A percentile compares a stretch with the other conserved stretches of the same genome.
These are phyloP conservation scores for Capsicum rhomboideum DNA, from an alignment of 257 asterid species.

Conservation along the genomic window DNA sequence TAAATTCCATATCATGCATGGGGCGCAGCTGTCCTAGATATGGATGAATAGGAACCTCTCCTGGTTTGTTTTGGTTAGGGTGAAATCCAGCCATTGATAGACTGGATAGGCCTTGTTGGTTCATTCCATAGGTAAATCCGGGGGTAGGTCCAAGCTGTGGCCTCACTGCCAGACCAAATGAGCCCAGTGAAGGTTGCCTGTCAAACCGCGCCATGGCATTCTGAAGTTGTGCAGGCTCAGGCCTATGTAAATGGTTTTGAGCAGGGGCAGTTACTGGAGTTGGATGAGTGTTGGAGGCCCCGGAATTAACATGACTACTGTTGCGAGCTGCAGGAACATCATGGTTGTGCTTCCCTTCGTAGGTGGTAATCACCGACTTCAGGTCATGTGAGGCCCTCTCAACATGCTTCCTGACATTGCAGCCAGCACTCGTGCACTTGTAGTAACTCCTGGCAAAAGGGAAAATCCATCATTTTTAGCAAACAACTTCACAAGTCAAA, in stretches of 20 bases:
- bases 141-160: slow-evolving; percentile 39
- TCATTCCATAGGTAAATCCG: slow-evolving; percentile 43
- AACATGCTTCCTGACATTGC: slow-evolving; percentile 74
- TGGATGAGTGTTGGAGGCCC: slow-evolving; percentile 9
- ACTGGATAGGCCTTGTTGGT: slow-evolving; percentile 32
- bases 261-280: slow-evolving; percentile 19
- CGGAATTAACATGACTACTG: slow-evolving; percentile 47
- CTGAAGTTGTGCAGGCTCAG: slow-evolving; percentile 47
- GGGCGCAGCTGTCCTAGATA: slow-evolving; percentile 35
- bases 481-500: neutral
- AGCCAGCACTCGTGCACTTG: slow-evolving; percentile 78
- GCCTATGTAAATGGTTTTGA: slow-evolving; percentile 32
- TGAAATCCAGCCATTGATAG: slow-evolving; percentile 38
- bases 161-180: slow-evolving; percentile 33
- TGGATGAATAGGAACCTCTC: slow-evolving; percentile 25
- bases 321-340: slow-evolving; percentile 82
- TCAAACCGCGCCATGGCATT: slow-evolving; percentile 33
- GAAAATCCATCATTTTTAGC: neutral
- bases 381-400: slow-evolving; percentile 87
- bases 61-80: slow-evolving; percentile 31
- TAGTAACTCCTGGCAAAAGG: slow-evolving; percentile 67
- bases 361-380: slow-evolving; percentile 71
- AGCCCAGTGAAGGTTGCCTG: slow-evolving; percentile 29
- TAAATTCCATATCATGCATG: slow-evolving; percentile 24
- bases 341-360: slow-evolving; percentile 85